These are phyloP conservation scores for Trichoderma asperellum DNA, from an alignment of 2,329 filamentous ascomycete species.

Conservation along the genomic window DNA sequence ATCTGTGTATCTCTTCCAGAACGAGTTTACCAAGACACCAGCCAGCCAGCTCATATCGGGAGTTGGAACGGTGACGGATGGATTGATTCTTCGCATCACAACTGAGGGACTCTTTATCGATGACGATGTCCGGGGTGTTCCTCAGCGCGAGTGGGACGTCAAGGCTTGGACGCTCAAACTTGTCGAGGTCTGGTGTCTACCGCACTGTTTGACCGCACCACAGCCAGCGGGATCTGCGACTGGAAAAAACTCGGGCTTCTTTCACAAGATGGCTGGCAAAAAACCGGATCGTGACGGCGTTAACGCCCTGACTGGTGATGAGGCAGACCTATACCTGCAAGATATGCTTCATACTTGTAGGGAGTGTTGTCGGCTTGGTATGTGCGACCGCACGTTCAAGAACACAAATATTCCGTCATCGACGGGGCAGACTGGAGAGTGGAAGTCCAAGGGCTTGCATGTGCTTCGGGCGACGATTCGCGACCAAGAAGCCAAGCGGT, in stretches of 20 bases:
- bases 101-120: conserved; percentile 97
- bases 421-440: conserved; percentile 55
- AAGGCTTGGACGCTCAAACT: conserved; percentile 97
- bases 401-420: conserved; percentile 48
- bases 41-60: conserved; percentile 87
- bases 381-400: conserved; percentile 51
- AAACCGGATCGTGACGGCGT: conserved; percentile 53
- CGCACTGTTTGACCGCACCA: conserved; percentile 59
- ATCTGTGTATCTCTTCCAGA: conserved; percentile 91
- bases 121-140: conserved; percentile 86
- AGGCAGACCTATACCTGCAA: conserved; percentile 66
- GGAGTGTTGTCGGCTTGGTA: conserved; percentile 62
- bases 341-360: conserved; percentile 68
- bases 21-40: conserved; percentile 84
- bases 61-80: conserved; percentile 85
- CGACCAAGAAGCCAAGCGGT: conserved; percentile 69
- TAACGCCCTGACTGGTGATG: conserved; percentile 62
- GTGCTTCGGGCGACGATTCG: conserved; percentile 65
- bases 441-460: conserved; percentile 61
- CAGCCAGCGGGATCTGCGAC: conserved; percentile 47
- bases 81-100: conserved; percentile 86
- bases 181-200: conserved; percentile 83
- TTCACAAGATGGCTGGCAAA: conserved; percentile 54
- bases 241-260: conserved; percentile 47
- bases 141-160: conserved; percentile 98